A percentile compares a stretch with the other conserved stretches of the same genome.
Evolutionary conservation across 768 basidiomycete species (phyloP).

Genomic region (Phylloporus sp.): DNA sequence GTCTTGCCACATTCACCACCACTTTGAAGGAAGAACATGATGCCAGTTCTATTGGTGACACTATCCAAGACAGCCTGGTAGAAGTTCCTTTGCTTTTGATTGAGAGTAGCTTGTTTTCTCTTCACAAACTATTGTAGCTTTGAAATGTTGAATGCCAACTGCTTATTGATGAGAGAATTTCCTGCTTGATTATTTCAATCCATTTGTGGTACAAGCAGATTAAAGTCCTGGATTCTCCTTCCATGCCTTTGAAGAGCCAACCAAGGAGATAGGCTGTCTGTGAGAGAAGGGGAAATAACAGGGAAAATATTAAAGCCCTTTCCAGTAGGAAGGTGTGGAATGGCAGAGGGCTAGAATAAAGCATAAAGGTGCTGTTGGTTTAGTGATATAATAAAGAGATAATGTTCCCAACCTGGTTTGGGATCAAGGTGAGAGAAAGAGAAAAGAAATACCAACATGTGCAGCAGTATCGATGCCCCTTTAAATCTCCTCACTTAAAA

Average conservation of each 20-base stretch:
- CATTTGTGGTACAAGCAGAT: background rate
- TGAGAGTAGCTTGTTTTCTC: background rate
- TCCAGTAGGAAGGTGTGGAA: no score
- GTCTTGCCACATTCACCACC: constrained; percentile 44
- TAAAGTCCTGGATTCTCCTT: background rate
- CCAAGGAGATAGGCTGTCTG: background rate
- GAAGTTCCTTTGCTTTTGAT: constrained; percentile 28
- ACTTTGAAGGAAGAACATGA: constrained; percentile 37
- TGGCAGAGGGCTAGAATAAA: no score
- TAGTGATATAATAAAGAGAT: no score
- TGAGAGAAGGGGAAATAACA: background rate
- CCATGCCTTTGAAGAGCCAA: background rate
- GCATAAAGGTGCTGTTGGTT: no score
- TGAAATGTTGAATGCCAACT: background rate
- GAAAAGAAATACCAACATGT: no score
- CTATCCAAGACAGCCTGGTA: background rate
- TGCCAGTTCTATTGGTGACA: background rate
- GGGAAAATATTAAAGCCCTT: background rate
- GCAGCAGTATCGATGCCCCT: no score
- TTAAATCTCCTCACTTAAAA: no score
- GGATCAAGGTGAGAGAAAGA: no score
- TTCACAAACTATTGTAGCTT: constrained; percentile 31
- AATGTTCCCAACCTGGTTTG: no score
- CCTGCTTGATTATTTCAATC: constrained; percentile 8
- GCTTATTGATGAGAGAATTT: constrained; percentile 14